These are phyloP conservation scores for Penicillium carneum DNA, from an alignment of 2,329 filamentous ascomycete genomes.

Conservation along the genomic window DNA sequence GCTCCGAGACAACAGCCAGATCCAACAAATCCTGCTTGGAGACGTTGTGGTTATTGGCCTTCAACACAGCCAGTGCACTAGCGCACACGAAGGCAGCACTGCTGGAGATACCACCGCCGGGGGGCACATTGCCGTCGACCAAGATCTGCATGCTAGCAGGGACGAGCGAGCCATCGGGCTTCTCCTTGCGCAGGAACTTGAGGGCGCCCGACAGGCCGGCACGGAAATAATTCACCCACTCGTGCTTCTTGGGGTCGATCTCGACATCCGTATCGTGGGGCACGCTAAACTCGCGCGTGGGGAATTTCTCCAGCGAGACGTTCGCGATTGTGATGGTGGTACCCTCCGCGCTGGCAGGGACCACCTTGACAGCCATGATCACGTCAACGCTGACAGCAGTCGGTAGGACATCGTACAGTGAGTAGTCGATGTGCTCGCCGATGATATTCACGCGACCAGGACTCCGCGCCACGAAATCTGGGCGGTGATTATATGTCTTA, in stretches of 20 bases:
- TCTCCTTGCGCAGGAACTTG: conserved; percentile 73
- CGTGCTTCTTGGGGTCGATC: conserved; percentile 83
- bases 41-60: conserved; percentile 81
- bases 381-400: conserved; percentile 94
- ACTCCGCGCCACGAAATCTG: conserved; percentile 85
- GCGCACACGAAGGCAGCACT: conserved; percentile 93
- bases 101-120: conserved; percentile 89
- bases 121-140: conserved; percentile 89
- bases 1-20: conserved; percentile 91
- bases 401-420: conserved; percentile 90
- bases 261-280: conserved; percentile 68
- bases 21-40: conserved; percentile 93
- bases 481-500: conserved; percentile 70
- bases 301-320: conserved; percentile 76
- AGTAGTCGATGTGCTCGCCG: conserved; percentile 99
- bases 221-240: conserved; percentile 99
- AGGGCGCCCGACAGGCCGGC: conserved; percentile 84
- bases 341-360: conserved; percentile 53
- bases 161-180: conserved; percentile 66
- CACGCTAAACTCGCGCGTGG: conserved; percentile 75
- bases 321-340: conserved; percentile 81
- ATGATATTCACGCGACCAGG: conserved; percentile 97
- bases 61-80: conserved; percentile 84
- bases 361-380: conserved; percentile 76
- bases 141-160: conserved; percentile 84